Evolutionary conservation across 345 rosid species (phyloP).

Genomic region (Aethionema arabicum): DNA sequence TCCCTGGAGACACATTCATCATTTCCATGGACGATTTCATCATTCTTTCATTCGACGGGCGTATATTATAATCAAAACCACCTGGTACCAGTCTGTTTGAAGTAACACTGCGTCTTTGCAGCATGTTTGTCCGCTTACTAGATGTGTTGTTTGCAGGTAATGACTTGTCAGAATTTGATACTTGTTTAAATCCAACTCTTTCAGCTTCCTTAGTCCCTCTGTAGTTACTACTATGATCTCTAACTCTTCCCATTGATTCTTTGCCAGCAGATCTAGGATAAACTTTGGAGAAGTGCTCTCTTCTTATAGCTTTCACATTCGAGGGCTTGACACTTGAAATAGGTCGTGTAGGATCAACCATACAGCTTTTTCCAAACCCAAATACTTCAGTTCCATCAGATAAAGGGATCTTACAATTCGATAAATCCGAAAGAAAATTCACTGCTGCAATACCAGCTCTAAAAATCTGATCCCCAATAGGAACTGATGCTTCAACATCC

Average conservation of each 20-base stretch:
- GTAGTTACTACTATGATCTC: slow-evolving; percentile 37
- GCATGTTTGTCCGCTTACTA: slow-evolving; percentile 48
- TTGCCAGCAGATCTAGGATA: slow-evolving; percentile 51
- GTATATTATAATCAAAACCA: slow-evolving; percentile 37
- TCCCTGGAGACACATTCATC: slow-evolving; percentile 40
- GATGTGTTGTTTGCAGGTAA: slow-evolving; percentile 30
- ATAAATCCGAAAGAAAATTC: slow-evolving; percentile 59
- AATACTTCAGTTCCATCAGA: slow-evolving; percentile 47
- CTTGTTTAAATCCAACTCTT: slow-evolving; percentile 46
- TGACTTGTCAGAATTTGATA: slow-evolving; percentile 29
- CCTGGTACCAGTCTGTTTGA: slow-evolving; percentile 40
- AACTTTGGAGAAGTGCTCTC: slow-evolving; percentile 56
- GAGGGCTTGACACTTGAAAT: slow-evolving; percentile 50
- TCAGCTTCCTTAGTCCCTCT: slow-evolving; percentile 44
- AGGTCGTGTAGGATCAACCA: slow-evolving; percentile 62
- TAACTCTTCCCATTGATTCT: slow-evolving; percentile 28
- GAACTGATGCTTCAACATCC: slow-evolving; percentile 47
- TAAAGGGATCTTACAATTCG: slow-evolving; percentile 60
- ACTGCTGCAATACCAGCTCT: slow-evolving; percentile 73
- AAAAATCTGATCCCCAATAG: slow-evolving; percentile 63
- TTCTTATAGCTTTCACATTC: slow-evolving; percentile 49
- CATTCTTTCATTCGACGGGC: slow-evolving; percentile 38
- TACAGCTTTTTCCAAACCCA: slow-evolving; percentile 42
- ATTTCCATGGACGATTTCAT: slow-evolving; percentile 41
- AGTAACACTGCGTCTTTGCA: slow-evolving; percentile 44